phyloP scores from a whole-genome alignment of 352 stramenopile species.

The Globisporangium okanoganense region DNA sequence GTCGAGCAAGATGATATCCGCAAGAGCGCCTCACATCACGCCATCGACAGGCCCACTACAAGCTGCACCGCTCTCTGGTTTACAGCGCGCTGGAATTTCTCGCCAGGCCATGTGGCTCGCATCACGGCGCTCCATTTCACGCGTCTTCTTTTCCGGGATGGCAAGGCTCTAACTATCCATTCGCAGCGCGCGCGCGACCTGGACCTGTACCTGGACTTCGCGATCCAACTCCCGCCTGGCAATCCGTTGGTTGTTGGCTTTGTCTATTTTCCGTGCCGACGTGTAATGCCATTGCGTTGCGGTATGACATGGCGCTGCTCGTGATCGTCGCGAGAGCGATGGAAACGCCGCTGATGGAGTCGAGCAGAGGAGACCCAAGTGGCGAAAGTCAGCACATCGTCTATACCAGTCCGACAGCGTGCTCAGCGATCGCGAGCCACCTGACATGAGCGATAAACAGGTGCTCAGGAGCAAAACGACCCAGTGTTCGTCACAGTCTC shows the following conservation, averaged over 20 bases:
- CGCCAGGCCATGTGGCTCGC: not conserved
- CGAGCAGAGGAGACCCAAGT: not conserved
- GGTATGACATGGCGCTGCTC: not conserved
- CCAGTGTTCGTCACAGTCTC: not conserved
- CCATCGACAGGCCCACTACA: not conserved
- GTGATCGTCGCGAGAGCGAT: not conserved
- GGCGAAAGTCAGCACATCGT: not conserved
- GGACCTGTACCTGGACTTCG: not conserved
- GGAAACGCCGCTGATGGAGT: not conserved
- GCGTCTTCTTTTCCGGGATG: not conserved
- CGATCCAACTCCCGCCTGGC: not conserved
- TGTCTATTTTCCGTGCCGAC: not conserved
- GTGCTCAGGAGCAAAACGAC: not conserved
- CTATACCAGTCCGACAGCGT: not conserved
- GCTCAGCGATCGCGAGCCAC: not conserved
- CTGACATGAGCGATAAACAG: not conserved
- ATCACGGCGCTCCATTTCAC: not conserved
- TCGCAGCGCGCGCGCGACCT: not conserved
- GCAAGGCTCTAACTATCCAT: not conserved
- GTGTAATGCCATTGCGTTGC: not conserved
- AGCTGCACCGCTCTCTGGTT: no score
- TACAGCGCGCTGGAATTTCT: no score
- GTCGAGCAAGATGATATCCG: not conserved
- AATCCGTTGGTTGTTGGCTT: not conserved
- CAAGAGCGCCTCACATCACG: not conserved